These are phyloP conservation scores for Diaporthe helianthi DNA, from an alignment of 2,329 filamentous ascomycete species.

Conservation along the genomic window DNA sequence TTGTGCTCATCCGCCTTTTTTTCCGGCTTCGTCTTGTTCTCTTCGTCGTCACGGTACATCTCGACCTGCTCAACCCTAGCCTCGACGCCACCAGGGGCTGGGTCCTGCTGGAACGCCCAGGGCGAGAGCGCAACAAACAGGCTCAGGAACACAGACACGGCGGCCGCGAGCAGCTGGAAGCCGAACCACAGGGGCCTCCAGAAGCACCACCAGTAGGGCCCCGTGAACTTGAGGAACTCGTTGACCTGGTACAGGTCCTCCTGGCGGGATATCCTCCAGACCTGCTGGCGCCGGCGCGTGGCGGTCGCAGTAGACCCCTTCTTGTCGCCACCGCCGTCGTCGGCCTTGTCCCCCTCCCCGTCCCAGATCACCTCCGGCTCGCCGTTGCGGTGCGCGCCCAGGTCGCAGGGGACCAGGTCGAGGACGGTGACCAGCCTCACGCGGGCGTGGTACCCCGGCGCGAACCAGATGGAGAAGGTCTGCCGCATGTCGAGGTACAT, in stretches of 20 bases:
- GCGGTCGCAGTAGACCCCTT: background rate
- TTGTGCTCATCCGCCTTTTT: no score
- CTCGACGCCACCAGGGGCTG: slow-evolving; percentile 26
- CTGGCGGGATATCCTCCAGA: slow-evolving; percentile 63
- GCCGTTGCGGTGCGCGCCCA: slow-evolving; percentile 39
- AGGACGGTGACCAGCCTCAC: slow-evolving; percentile 75
- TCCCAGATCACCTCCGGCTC: slow-evolving; percentile 31
- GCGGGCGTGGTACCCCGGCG: slow-evolving; percentile 75
- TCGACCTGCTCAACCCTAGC: slow-evolving; percentile 21
- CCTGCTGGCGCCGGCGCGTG: slow-evolving; percentile 33
- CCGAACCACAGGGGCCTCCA: slow-evolving; percentile 52
- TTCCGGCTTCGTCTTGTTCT: background rate
- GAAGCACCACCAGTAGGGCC: slow-evolving; percentile 53
- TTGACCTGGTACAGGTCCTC: slow-evolving; percentile 83
- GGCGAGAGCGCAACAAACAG: slow-evolving; percentile 30
- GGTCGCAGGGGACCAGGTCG: slow-evolving; percentile 52
- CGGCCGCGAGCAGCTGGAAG: slow-evolving; percentile 71
- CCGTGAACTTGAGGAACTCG: slow-evolving; percentile 76
- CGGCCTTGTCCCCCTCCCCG: slow-evolving; percentile 27
- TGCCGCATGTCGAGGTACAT: slow-evolving; percentile 80
- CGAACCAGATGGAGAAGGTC: slow-evolving; percentile 76
- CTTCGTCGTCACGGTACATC: background rate
- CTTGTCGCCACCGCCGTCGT: slow-evolving; percentile 37
- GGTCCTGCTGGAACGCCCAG: slow-evolving; percentile 29
- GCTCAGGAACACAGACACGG: slow-evolving; percentile 63